phyloP scores from a whole-genome alignment of 306 rosid genomes.

The Coriaria nepalensis region DNA sequence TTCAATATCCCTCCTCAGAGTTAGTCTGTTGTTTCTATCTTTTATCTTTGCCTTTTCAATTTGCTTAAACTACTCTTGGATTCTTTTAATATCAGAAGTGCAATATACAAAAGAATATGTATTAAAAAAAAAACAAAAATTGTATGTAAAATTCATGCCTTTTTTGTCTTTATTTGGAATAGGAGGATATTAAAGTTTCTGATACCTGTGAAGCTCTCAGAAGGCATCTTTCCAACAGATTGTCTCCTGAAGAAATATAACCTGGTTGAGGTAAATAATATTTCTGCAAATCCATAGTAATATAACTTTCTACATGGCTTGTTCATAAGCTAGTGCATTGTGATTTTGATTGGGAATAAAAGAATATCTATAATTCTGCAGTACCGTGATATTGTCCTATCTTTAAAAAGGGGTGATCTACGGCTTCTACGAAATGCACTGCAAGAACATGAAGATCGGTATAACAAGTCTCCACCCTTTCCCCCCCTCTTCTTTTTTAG shows the following conservation, averaged over 20 bases:
- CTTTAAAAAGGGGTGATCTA: constrained; percentile 86
- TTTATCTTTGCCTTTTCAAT: no score
- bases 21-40: no score
- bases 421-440: constrained; percentile 81
- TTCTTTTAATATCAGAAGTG: no score
- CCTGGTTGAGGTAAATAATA: constrained; percentile 50
- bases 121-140: no score
- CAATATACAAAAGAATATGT: no score
- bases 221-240: constrained; percentile 74
- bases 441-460: constrained; percentile 77
- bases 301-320: neutral
- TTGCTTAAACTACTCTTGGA: no score
- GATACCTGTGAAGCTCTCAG: constrained; percentile 94
- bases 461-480: constrained; percentile 1
- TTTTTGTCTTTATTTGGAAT: constrained; percentile 9
- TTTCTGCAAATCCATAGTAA: neutral
- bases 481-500: neutral
- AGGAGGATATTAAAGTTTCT: constrained; percentile 94
- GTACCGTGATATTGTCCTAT: constrained; percentile 62
- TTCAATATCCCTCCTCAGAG: no score
- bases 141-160: constrained; percentile 7
- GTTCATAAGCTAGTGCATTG: neutral
- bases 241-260: constrained; percentile 62
- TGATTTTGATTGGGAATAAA: neutral
- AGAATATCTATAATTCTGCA: constrained; percentile 21